Base-by-base conservation (phyloP, 2,329 filamentous ascomycete genomes). In the Aspergillus eucalypticola region DNA sequence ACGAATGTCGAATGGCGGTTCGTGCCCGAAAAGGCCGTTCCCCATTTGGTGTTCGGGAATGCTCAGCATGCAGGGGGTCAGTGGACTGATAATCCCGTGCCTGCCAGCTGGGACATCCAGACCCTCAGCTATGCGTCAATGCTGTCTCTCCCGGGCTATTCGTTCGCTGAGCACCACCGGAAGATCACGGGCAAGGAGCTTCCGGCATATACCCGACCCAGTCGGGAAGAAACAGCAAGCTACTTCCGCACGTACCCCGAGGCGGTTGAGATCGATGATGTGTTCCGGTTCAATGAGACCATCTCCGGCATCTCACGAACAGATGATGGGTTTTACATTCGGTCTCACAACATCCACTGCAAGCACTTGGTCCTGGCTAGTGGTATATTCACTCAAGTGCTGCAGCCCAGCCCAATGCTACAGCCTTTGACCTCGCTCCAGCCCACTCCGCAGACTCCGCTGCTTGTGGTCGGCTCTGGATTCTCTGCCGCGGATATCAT, bases 401-500 rank as follows among this genome's bases (percentile, higher is more conserved):
- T 86, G 35, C 78, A 81, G 10, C 82, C 84, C 1, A 80, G 81
- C 8, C 76, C 79, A 2, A 67, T 82, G 8, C 75, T 86, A 3
- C 69, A 76, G 15, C 82, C 83, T 1, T 65, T 87, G 7, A 64
- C 79, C 7, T 51, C 68, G 27, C 69, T 77, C 2, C 66, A 67
- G 13, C 44, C 71, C 65, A 56, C 65, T 59, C 59, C 69, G 2
- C 29, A 64, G 4, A 64, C 67, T 3, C 82, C 84, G 0, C 67
- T 86, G 1, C 76, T 88, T 3, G 81, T 87, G 5, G 77, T 88
- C 52, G 85, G 85, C 5, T 87, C 85, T 8, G 85, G 85, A 0
- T 88, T 87, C 70, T 85, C 84, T 2, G 85, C 85, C 2, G 85
- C 85, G 25, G 85, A 88, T 72, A 76, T 83, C 3, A 86, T 87